Base-by-base conservation (phyloP, 495 filamentous ascomycete genomes). In the Penicillium bialowiezense region DNA sequence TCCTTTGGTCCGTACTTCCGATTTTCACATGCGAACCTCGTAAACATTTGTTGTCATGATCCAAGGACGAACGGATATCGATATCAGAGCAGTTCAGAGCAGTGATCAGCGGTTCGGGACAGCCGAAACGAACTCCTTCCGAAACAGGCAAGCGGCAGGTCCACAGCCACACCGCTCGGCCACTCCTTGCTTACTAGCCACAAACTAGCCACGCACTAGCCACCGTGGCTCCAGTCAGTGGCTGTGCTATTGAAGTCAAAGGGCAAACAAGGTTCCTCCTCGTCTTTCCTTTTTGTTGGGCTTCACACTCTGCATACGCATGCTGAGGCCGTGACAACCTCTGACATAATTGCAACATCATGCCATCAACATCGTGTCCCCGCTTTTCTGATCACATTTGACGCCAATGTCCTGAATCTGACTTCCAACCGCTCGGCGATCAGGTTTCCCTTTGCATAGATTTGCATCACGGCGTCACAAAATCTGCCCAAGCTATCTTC, bases 181-280 rank as follows among this genome's bases (percentile, higher is more conserved):
- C 59, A 57, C 53, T 62, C 59, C 59, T 59, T 62, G 50, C 59
- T 7, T 51, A 39, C 35, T 3, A 59, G 59, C 59, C 56, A 62
- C 41, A 33, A 5, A 23, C 3, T 1, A 45, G 43, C 32, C 43
- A 45, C 31, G 3, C 26, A 28, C 21, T 33, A 55, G 58, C 58
- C 58, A 56, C 52, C 51, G 43, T 44, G 44, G 53, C 53, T 56
- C 52, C 40, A n/a, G 13, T 47, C 5, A 0, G 53, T 59, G 56
- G 60, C 60, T 37, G 56, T 50, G 60, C 50, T 56, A 62, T 55
- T 52, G 49, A 51, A 21, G 20, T 26, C 21, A 15, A 13, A 26
- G 28, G 29, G 8, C 3, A 46, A 37, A 42, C 15, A 37, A 48
- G 32, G 8, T 41, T 41, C 18, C 21, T 14, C 10, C 21, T n/a